Base-by-base conservation (phyloP, 352 stramenopile genomes). In the Globisporangium recalcitrans region DNA sequence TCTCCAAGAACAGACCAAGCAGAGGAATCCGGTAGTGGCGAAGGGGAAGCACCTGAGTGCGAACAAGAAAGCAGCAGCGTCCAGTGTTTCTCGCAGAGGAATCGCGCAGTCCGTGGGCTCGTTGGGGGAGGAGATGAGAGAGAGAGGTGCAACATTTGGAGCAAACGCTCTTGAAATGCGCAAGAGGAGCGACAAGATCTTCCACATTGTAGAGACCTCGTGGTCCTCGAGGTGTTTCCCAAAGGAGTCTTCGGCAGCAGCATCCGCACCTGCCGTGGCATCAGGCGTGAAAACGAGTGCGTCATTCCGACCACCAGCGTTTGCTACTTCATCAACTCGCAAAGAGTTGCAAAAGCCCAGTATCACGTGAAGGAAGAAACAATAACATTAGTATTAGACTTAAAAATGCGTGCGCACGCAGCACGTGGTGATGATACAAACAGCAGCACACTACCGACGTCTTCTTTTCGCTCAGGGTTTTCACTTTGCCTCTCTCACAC, bases 51-150 rank as follows among this genome's bases (percentile, higher is more conserved):
- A 22, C n/a, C 27, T 26, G 16, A 26, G 27, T n/a, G 27, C 26
- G 53, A 66, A 40, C 48, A 31, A 56, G 42, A 60, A 61, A 31
- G 22, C 32, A 44, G 7, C 21, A 22, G 26, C 52, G 8, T 31
- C 36, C 3, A 56, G n/a, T 3, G 8, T 27, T n/a, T 16, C 29
- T 1, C 49, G n/a, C 47, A 16, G 19, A 21, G 52, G 31, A 24
- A 55, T 55, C 31, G 42, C 53, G 14, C 27, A 64, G n/a, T 63
- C 60, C 1, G 65, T 85, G 1, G 77, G 77, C 3, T 69, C 63
- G 1, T 63, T 87, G 4, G 80, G 81, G 47, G 56, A 64, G 10
- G 77, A 84, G 60, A 89, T 89, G 76, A 57, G 73, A 21, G 58
- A 72, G 29, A 75, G 74, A 51, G 63, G 77, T 1, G 48, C 65